A percentile compares a stretch with the other conserved stretches of the same genome.
phyloP scores from a whole-genome alignment of 257 asterid genomes.

The Capsicum rhomboideum region DNA sequence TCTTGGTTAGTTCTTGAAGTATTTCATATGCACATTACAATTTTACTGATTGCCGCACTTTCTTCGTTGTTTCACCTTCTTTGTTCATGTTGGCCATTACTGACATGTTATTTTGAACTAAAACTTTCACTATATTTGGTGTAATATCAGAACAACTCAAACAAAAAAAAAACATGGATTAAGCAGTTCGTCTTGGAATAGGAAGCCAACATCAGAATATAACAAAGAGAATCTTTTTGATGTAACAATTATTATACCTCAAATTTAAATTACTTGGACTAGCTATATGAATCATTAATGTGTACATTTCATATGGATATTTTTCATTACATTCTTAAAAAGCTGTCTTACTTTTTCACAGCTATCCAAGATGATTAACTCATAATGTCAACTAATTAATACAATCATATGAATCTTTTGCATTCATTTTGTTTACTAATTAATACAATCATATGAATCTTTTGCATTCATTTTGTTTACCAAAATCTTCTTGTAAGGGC shows the following conservation, averaged over 20 bases:
- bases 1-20: too few relatives aligned
- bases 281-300: not conserved
- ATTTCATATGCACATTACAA: too few relatives aligned
- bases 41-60: too few relatives aligned
- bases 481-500: too few relatives aligned
- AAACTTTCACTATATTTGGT: not conserved
- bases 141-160: not conserved
- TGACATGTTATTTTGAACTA: not conserved
- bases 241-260: not conserved
- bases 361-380: not conserved
- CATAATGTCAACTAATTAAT: not conserved
- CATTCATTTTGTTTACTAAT: too few relatives aligned
- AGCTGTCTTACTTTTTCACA: not conserved
- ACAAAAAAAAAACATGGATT: not conserved
- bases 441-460: not conserved
- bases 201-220: not conserved
- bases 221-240: not conserved
- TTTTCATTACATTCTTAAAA: not conserved
- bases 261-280: not conserved
- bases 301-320: not conserved
- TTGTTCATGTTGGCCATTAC: not conserved
- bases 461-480: too few relatives aligned
- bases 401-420: too few relatives aligned
- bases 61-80: too few relatives aligned
- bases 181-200: not conserved